Conservation (phyloP, 192 early-diverging fungal genomes). For the Umbelopsis ramanniana region DNA sequence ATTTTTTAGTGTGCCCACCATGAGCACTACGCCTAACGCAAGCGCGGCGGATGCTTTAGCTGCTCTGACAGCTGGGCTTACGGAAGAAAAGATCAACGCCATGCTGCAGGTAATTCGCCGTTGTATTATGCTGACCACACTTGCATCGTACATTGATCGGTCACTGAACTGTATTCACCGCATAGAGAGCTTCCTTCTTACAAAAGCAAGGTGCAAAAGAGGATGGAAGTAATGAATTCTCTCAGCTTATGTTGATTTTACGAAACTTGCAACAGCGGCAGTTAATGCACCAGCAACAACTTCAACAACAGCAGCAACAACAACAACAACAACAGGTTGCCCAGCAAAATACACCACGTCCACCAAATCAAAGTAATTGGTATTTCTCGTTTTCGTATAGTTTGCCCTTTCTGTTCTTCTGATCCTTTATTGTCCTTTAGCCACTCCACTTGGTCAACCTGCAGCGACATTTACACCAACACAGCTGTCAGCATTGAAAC, state of each 20-base stretch:
- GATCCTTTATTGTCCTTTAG: not conserved
- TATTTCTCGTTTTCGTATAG: conserved; percentile 5
- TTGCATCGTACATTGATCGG: not conserved
- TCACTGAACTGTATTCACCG: not conserved
- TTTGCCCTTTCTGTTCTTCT: not conserved
- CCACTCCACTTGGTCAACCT: not conserved
- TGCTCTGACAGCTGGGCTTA: conserved; percentile 20
- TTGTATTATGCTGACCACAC: not conserved
- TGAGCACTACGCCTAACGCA: conserved; percentile 15
- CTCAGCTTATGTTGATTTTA: conserved; percentile 64
- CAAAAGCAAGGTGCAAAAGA: conserved; percentile 68
- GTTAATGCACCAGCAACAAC: conserved; percentile 2
- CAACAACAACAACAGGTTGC: conserved; percentile 5
- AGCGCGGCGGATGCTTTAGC: conserved; percentile 17
- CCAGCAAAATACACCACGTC: conserved; percentile 29
- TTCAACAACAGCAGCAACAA: conserved; percentile 29
- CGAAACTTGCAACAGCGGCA: conserved; percentile 38
- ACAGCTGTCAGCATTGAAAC: conserved; percentile 70
- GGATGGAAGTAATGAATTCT: conserved; percentile 73
- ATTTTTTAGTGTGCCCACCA: not conserved
- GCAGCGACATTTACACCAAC: conserved; percentile 52
- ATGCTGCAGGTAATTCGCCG: conserved; percentile 29
- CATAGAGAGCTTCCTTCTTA: conserved; percentile 35
- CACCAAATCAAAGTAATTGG: conserved; percentile 4
- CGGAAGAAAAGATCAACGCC: conserved; percentile 32